A percentile compares a stretch with the other conserved stretches of the same genome.
These are phyloP conservation scores for Neurospora sp. DNA, from an alignment of 495 filamentous ascomycete genomes.

Conservation along the genomic window DNA sequence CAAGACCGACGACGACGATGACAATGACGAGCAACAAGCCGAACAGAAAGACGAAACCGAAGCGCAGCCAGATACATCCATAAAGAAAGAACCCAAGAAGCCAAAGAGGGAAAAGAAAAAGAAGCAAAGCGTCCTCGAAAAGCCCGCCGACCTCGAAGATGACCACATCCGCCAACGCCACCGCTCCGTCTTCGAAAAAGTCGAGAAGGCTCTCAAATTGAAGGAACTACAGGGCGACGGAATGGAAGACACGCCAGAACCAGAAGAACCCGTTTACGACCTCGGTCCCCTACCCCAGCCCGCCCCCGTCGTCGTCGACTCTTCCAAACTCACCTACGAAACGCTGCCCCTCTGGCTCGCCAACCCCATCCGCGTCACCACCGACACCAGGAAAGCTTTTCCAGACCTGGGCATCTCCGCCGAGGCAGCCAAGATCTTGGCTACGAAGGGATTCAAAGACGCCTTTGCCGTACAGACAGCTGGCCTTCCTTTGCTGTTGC, in stretches of 20 bases:
- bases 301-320: constrained; percentile 43
- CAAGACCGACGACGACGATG: neutral
- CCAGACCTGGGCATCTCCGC: constrained; percentile 41
- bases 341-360: constrained; percentile 65
- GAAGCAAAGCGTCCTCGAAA: constrained; percentile 9
- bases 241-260: constrained; percentile 15
- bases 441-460: constrained; percentile 53
- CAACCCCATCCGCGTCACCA: constrained; percentile 54
- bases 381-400: constrained; percentile 50
- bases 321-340: constrained; percentile 40
- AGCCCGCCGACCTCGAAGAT: constrained; percentile 6
- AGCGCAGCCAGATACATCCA: neutral
- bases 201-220: constrained; percentile 33
- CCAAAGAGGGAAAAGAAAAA: constrained; percentile 29
- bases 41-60: neutral
- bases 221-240: constrained; percentile 13
- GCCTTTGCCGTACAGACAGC: constrained; percentile 81
- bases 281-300: constrained; percentile 74
- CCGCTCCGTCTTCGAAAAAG: constrained; percentile 36
- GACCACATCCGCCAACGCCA: constrained; percentile 25
- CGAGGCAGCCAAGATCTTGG: constrained; percentile 41
- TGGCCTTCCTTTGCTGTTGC: constrained; percentile 66
- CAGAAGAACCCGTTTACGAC: constrained; percentile 45
- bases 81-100: neutral
- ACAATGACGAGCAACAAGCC: neutral